Percentiles rank a stretch among this genome's conserved stretches.
These are phyloP conservation scores for Incumbomyces delicatus DNA, from an alignment of 2,329 filamentous ascomycete genomes.

Conservation along the genomic window DNA sequence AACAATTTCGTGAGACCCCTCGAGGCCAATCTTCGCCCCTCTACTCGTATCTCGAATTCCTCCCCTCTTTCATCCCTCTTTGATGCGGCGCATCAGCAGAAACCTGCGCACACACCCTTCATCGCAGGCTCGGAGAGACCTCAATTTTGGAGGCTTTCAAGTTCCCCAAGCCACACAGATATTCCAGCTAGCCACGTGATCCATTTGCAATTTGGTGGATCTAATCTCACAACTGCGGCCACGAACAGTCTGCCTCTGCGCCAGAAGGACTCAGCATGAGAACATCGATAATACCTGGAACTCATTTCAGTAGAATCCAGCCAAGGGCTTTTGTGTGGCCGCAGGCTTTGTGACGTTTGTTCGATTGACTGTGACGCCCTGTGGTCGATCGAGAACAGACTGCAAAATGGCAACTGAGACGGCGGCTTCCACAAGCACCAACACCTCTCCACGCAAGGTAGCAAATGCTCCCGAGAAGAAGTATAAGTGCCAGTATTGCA, in stretches of 20 bases:
- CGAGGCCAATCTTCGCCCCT: neutral
- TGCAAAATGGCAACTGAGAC: conserved; percentile 19
- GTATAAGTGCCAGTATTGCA: conserved; percentile 99
- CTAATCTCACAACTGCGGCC: neutral
- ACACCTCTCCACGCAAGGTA: conserved; percentile 63
- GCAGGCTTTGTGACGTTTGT: conserved; percentile 13
- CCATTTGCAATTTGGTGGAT: neutral
- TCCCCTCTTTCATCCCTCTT: conserved; percentile 7
- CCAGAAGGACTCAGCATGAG: conserved; percentile 3
- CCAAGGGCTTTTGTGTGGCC: conserved; percentile 21
- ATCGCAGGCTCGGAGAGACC: too few relatives aligned
- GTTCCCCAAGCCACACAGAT: neutral
- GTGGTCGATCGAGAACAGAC: neutral
- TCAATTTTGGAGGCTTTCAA: too few relatives aligned
- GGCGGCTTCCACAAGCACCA: conserved; percentile 20
- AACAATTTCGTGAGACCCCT: too few relatives aligned
- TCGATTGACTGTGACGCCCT: conserved; percentile 6
- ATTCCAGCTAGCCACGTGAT: neutral
- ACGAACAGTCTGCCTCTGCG: conserved; percentile 32
- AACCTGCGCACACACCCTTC: neutral
- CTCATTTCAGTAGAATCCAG: conserved; percentile 20
- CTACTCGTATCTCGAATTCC: neutral
- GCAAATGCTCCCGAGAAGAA: conserved; percentile 82
- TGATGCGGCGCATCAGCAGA: conserved; percentile 2
- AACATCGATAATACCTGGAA: conserved; percentile 10